Evolutionary conservation across 805 yeast species (phyloP), one percentile per base, ranked within the genome.

Genomic region (Lipomyces anomalus): DNA sequence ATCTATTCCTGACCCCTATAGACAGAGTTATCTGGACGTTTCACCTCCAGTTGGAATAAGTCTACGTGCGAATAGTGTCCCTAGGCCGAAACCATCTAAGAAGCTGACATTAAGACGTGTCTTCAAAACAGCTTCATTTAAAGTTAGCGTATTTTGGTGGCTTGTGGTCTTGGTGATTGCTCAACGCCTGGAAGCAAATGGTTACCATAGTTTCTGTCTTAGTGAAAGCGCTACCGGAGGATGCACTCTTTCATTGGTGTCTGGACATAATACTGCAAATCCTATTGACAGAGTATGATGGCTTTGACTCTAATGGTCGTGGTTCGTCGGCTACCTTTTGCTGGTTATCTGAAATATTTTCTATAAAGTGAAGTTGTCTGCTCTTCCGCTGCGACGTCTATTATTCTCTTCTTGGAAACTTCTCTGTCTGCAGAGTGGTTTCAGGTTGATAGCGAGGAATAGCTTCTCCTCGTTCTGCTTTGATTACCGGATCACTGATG

Each of bases 1-100:
- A 28, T 68, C 58, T 62, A 78, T 47, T 85, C 87, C 18, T 85
- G 86, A 46, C 79, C n/a, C n/a, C n/a, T n/a, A n/a, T n/a, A n/a
- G n/a, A 59, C 70, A 74, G 6, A 58, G 75, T 21, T 74, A 68
- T 55, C 58, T 79, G 24, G 68, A 76, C 1, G 80, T 76, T 34
- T 5, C 42, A 46, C 40, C 24, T 42, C 20, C 47, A 49, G 51
- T 36, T 38, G 24, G 53, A 49, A 38, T 49, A 42, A 36, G 38
- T 44, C n/a, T 46, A 46, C 30, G 53, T 49, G 13, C 47, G 53
- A 22, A 50, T 50, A 52, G 51, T 43, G 34, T 28, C 35, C 11
- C 45, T 46, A 2, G 54, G 54, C 17, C 44, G 53, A 3, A 49
- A 49, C 44, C 50, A 13, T 50, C 53, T 2, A 38, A 35, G 52